Evolutionary conservation across 2,329 filamentous ascomycete species (phyloP).

Genomic region (Hymenoscyphus fraxineus): DNA sequence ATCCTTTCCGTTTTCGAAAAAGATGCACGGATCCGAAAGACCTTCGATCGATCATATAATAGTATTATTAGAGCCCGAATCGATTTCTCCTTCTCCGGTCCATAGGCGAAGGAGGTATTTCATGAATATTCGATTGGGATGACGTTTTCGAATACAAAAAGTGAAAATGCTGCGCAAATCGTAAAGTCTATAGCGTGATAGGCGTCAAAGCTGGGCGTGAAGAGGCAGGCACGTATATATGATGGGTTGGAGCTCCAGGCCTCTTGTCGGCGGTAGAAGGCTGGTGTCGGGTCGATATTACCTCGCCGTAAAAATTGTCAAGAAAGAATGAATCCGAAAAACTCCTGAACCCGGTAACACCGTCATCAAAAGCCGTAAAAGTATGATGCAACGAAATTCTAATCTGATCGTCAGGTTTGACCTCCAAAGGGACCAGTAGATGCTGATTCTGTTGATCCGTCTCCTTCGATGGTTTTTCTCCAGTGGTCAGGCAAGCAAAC

Average conservation of each 20-base stretch:
- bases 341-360: slow-evolving; percentile 28
- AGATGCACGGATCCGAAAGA: slow-evolving; percentile 6
- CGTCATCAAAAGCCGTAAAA: slow-evolving; percentile 33
- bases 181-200: slow-evolving; percentile 30
- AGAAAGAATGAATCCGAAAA: slow-evolving; percentile 19
- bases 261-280: not conserved
- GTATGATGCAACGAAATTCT: slow-evolving; percentile 11
- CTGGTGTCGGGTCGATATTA: slow-evolving; percentile 1
- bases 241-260: not conserved
- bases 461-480: slow-evolving; percentile 93
- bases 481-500: slow-evolving; percentile 94
- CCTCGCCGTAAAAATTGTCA: slow-evolving; percentile 3
- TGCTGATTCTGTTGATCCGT: slow-evolving; percentile 64
- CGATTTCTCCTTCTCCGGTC: slow-evolving; percentile 13
- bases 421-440: slow-evolving; percentile 40
- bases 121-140: not conserved
- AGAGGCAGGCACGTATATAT: not conserved
- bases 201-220: slow-evolving; percentile 21
- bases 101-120: slow-evolving; percentile 23
- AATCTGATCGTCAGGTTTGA: slow-evolving; percentile 18
- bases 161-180: slow-evolving; percentile 20
- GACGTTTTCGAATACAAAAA: slow-evolving; percentile 15
- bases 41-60: slow-evolving; percentile 15
- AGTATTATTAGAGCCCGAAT: slow-evolving; percentile 23
- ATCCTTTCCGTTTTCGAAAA: too few species aligned